Evolutionary conservation across 257 asterid species (phyloP).

Genomic region (Ilex asprella): DNA sequence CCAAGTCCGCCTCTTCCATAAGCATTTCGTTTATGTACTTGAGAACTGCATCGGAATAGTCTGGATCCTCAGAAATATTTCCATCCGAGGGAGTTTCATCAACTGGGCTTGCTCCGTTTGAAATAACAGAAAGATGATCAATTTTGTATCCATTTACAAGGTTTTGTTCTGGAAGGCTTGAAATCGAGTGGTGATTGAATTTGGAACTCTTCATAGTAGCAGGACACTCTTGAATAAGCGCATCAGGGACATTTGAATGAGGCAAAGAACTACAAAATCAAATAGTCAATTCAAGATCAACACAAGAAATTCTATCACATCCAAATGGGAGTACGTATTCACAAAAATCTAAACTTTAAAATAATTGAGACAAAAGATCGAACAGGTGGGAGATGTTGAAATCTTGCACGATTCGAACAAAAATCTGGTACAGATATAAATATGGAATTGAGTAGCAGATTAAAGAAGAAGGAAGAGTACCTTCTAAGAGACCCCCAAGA

Average conservation of each 20-base stretch:
- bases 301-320: too few relatives aligned
- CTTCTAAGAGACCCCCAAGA: too few relatives aligned
- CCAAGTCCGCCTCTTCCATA: conserved; percentile 64
- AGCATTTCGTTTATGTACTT: conserved; percentile 57
- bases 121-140: background rate
- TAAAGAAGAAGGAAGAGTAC: too few relatives aligned
- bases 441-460: too few relatives aligned
- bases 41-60: conserved; percentile 48
- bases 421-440: too few relatives aligned
- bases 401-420: too few relatives aligned
- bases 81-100: background rate
- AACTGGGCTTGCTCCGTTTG: background rate
- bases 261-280: background rate
- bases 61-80: conserved; percentile 28
- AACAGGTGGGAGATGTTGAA: too few relatives aligned
- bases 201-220: conserved; percentile 1
- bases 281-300: too few relatives aligned
- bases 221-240: background rate
- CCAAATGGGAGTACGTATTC: too few relatives aligned
- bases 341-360: too few relatives aligned
- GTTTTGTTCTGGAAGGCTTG: background rate
- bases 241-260: conserved; percentile 1
- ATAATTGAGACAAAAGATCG: too few relatives aligned
- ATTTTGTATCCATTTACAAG: background rate
- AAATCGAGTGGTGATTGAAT: background rate